Base-by-base conservation (phyloP, 2,329 filamentous ascomycete genomes). In the Fusarium pseudocircinatum region DNA sequence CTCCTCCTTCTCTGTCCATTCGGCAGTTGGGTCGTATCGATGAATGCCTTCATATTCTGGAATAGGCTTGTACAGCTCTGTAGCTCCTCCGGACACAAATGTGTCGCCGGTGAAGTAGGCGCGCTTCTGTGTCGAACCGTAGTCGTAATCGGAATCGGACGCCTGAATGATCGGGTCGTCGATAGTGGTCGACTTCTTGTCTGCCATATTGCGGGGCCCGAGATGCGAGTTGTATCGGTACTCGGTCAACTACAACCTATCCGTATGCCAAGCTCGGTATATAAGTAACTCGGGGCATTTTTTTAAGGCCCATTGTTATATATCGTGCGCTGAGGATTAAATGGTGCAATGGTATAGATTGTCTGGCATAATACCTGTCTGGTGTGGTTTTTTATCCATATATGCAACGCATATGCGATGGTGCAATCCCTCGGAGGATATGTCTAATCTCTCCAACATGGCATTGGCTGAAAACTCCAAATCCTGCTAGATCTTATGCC, bases 1-100 rank as follows among this genome's bases (percentile, higher is more conserved):
- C 79, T 91, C 90, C 74, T 91, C 89, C 53, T 85, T 83, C 16
- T 83, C 79, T 6, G 86, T 86, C 89, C 89, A 92, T 50, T 85
- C 81, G 50, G 86, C 88, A 4, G 82, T 77, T 1, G 89, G 88
- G 72, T 91, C 89, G 76, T 87, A 91, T 56, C 89, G 84, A 78
- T 91, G 89, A 14, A 83, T 79, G 7, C 88, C 88, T 75, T 92
- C 89, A 74, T 90, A 91, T 12, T 80, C 80, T 4, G 84, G 83
- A n/a, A 89, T 86, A 1, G 87, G 88, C 66, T 84, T 83, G 72
- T 88, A 88, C 40, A 73, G 13, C 3, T 70, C 60, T 7, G 63
- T 46, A 6, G 70, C 53, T 15, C 42, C 70, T 15, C 67, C 63
- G 9, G 49, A 52, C 0, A 52, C 67, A 39, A 63, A 69, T 0